phyloP scores from a whole-genome alignment of 2,329 filamentous ascomycete genomes.

The Alternaria viburni region DNA sequence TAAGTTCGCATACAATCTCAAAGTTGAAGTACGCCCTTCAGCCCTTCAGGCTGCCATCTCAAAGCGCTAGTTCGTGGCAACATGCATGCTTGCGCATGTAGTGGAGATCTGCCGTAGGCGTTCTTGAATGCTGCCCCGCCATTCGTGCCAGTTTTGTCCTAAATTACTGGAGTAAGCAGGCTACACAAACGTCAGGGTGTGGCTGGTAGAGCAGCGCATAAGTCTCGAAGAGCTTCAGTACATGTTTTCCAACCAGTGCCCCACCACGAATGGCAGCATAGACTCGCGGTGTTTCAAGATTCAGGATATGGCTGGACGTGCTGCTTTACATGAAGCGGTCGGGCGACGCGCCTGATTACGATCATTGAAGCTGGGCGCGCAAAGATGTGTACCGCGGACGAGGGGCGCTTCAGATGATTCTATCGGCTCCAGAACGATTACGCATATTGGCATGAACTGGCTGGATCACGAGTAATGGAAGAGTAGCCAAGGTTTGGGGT shows the following conservation, averaged over 20 bases:
- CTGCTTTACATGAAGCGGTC: constrained; percentile 2
- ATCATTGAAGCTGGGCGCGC: not conserved
- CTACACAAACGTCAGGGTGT: not conserved
- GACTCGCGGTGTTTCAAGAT: constrained; percentile 6
- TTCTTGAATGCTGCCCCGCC: not conserved
- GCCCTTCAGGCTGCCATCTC: not conserved
- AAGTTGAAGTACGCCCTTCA: constrained; percentile 2
- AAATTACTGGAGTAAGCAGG: not conserved
- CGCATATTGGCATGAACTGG: not conserved
- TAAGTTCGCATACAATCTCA: not conserved
- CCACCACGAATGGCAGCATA: not conserved
- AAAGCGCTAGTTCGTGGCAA: not conserved
- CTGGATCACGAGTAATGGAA: not conserved
- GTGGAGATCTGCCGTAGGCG: not conserved
- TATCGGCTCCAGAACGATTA: not conserved
- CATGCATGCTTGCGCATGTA: not conserved
- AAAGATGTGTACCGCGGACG: not conserved
- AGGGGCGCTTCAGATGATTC: not conserved
- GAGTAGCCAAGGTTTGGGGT: not conserved
- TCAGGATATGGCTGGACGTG: not conserved
- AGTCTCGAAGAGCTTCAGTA: not conserved
- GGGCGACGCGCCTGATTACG: not conserved
- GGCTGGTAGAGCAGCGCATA: not conserved
- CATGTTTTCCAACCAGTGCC: not conserved
- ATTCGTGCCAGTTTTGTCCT: not conserved